A percentile compares a stretch with the other conserved stretches of the same genome.
phyloP scores from a whole-genome alignment of 768 basidiomycete species.

The Pholiota microspora region DNA sequence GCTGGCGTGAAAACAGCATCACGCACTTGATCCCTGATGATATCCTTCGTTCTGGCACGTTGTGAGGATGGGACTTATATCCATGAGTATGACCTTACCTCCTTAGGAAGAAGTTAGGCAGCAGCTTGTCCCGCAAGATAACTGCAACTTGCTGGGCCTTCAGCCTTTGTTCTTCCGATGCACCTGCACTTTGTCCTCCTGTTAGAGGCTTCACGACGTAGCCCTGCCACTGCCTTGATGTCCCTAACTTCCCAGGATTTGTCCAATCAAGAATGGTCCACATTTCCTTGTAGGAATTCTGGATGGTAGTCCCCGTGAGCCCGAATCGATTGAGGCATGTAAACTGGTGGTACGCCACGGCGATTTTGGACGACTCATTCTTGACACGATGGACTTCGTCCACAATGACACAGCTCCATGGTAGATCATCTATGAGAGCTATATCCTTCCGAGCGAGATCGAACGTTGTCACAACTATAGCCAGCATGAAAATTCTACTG shows the following conservation, averaged over 20 bases:
- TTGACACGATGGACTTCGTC: slow-evolving; percentile 94
- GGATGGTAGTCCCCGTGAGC: slow-evolving; percentile 76
- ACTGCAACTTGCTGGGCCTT: slow-evolving; percentile 57
- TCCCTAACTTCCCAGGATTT: slow-evolving; percentile 78
- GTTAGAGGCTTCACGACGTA: slow-evolving; percentile 69
- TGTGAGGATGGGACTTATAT: no score
- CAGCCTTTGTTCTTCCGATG: slow-evolving; percentile 60
- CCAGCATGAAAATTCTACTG: neutral
- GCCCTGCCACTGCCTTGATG: slow-evolving; percentile 70
- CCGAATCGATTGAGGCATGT: slow-evolving; percentile 72
- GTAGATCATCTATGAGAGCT: slow-evolving; percentile 60
- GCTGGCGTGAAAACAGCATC: no score
- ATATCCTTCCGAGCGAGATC: slow-evolving; percentile 75
- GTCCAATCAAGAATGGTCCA: slow-evolving; percentile 94
- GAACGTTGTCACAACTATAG: slow-evolving; percentile 76
- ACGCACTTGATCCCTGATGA: slow-evolving; percentile 65
- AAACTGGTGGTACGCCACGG: slow-evolving; percentile 71
- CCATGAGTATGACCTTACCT: no score
- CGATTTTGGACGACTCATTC: slow-evolving; percentile 66
- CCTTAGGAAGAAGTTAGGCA: slow-evolving; percentile 84
- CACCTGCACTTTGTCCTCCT: slow-evolving; percentile 62
- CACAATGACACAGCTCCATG: slow-evolving; percentile 73
- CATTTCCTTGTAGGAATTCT: slow-evolving; percentile 88
- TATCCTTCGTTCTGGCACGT: slow-evolving; percentile 73
- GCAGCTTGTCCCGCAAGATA: slow-evolving; percentile 59